Conservation (phyloP, 805 yeast genomes). For the Metschnikowia peoriensis region DNA sequence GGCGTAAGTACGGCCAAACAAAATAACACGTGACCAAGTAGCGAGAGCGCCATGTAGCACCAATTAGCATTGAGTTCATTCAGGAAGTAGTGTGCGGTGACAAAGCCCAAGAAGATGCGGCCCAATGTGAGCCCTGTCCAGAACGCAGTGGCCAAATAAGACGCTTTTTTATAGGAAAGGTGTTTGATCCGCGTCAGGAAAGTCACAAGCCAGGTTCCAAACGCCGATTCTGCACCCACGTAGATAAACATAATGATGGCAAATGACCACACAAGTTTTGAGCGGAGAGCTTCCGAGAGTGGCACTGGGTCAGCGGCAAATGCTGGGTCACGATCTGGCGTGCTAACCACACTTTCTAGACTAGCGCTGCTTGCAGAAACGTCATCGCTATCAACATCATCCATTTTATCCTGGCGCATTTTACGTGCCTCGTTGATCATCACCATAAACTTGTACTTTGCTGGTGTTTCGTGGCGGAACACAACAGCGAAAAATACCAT, state of each 20-base stretch:
- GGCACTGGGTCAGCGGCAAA: slow-evolving; percentile 14
- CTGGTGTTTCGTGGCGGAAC: slow-evolving; percentile 45
- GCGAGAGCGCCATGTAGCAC: slow-evolving; percentile 34
- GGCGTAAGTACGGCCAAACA: slow-evolving; percentile 31
- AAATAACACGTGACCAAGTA: slow-evolving; percentile 28
- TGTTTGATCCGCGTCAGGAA: slow-evolving; percentile 42
- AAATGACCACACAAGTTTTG: slow-evolving; percentile 39
- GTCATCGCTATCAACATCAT: not conserved
- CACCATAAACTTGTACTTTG: slow-evolving; percentile 37
- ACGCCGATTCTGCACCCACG: slow-evolving; percentile 52
- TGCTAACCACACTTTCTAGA: not conserved
- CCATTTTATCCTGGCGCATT: not conserved
- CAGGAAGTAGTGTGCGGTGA: slow-evolving; percentile 47
- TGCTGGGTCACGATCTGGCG: not conserved
- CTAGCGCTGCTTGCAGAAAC: not conserved
- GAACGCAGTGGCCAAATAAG: slow-evolving; percentile 49
- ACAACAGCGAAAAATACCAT: slow-evolving; percentile 21
- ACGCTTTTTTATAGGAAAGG: slow-evolving; percentile 35
- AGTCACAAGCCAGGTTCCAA: slow-evolving; percentile 54
- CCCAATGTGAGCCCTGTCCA: slow-evolving; percentile 54
- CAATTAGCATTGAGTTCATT: slow-evolving; percentile 48
- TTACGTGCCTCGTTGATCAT: slow-evolving; percentile 15
- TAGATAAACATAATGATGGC: slow-evolving; percentile 45
- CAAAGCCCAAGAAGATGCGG: slow-evolving; percentile 49
- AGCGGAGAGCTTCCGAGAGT: slow-evolving; percentile 33